Conservation (phyloP, 805 yeast species). For the Wickerhamomyces chambardii region DNA sequence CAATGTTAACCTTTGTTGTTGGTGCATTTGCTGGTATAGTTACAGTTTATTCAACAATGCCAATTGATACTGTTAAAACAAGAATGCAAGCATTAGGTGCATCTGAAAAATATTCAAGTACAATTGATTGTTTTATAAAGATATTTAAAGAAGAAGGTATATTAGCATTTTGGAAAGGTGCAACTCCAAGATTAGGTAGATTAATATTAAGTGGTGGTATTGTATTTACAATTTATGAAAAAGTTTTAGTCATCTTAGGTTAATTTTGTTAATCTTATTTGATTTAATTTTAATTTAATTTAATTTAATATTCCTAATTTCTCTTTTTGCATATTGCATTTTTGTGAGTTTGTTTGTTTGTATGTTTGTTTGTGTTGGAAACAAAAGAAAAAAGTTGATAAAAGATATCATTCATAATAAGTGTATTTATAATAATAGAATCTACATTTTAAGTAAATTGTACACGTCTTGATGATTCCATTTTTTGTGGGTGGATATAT, state of each 20-base stretch:
- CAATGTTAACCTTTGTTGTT: slow-evolving; percentile 73
- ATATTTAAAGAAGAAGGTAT: slow-evolving; percentile 85
- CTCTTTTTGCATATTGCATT: too few relatives aligned
- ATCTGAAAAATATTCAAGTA: slow-evolving; percentile 56
- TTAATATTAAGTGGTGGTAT: slow-evolving; percentile 92
- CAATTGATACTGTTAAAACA: slow-evolving; percentile 91
- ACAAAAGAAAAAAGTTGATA: too few relatives aligned
- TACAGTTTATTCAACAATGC: slow-evolving; percentile 92
- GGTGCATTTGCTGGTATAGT: slow-evolving; percentile 89
- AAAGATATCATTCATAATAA: too few relatives aligned
- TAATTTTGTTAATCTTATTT: not conserved
- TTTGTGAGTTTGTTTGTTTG: too few relatives aligned
- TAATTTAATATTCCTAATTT: too few relatives aligned
- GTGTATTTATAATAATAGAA: too few relatives aligned
- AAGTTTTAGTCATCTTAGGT: slow-evolving; percentile 46
- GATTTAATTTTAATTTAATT: too few relatives aligned
- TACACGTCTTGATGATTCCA: too few relatives aligned
- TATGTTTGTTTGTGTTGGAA: too few relatives aligned
- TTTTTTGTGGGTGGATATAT: too few relatives aligned
- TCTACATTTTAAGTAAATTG: too few relatives aligned
- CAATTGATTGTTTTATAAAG: slow-evolving; percentile 72
- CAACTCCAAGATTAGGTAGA: slow-evolving; percentile 93
- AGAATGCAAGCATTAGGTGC: slow-evolving; percentile 94
- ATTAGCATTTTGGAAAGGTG: slow-evolving; percentile 94
- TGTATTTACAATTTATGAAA: slow-evolving; percentile 93